Evolutionary conservation across 495 filamentous ascomycete species (phyloP).

Genomic region (Xylaria curta): DNA sequence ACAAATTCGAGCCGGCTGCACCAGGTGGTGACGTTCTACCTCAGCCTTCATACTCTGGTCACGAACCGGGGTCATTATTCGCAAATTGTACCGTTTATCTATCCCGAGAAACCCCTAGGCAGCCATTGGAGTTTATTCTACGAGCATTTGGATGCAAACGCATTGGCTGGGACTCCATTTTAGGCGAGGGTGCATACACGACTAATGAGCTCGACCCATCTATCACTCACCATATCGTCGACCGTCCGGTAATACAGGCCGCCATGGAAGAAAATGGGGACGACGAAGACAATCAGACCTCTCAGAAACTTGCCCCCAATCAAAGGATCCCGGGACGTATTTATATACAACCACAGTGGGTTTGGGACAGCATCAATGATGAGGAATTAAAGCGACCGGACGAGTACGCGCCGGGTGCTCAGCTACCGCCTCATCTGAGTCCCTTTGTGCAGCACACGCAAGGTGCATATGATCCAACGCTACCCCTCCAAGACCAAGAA

Average conservation of each 20-base stretch:
- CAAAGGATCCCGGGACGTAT: constrained; percentile 83
- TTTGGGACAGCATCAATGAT: constrained; percentile 95
- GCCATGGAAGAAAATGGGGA: constrained; percentile 64
- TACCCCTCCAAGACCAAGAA: constrained; percentile 79
- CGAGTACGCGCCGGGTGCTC: constrained; percentile 86
- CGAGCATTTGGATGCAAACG: constrained; percentile 95
- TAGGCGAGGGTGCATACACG: constrained; percentile 92
- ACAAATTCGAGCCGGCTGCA: constrained; percentile 81
- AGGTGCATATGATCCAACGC: constrained; percentile 87
- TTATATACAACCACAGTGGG: constrained; percentile 96
- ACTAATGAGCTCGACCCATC: constrained; percentile 81
- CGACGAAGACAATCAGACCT: constrained; percentile 62
- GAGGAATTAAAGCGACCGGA: constrained; percentile 86
- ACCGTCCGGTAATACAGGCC: constrained; percentile 74
- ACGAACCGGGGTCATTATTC: constrained; percentile 73
- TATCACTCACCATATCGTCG: constrained; percentile 96
- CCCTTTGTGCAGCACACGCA: constrained; percentile 90
- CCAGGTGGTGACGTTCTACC: constrained; percentile 84
- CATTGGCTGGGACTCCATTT: constrained; percentile 87
- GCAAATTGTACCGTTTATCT: constrained; percentile 88
- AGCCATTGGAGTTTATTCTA: constrained; percentile 91
- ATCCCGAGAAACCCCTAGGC: constrained; percentile 89
- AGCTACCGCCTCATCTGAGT: constrained; percentile 90
- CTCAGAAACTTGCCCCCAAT: constrained; percentile 57
- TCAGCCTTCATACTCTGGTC: constrained; percentile 71